A percentile compares a stretch with the other conserved stretches of the same genome.
These are phyloP conservation scores for Picochlorum sp. DNA, from an alignment of 139 green algal genomes.

Conservation along the genomic window DNA sequence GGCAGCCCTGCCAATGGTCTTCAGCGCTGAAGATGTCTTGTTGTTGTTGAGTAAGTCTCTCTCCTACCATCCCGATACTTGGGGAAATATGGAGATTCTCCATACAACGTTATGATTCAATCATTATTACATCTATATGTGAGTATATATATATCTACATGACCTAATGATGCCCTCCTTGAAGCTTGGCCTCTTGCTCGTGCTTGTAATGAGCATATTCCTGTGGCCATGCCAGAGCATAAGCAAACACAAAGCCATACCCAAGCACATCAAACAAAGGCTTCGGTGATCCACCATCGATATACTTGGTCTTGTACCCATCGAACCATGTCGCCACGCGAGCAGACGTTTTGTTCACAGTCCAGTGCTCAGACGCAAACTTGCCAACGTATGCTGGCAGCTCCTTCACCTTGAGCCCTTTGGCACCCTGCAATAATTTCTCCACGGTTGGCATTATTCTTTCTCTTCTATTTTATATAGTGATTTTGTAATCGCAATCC, in stretches of 20 bases:
- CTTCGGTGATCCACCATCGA: constrained; percentile 46
- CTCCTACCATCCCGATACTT: no score
- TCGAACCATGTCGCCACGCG: constrained; percentile 30
- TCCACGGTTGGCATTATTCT: not conserved
- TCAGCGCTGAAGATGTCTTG: no score
- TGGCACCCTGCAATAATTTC: constrained; percentile 23
- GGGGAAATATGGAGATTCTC: no score
- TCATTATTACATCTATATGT: no score
- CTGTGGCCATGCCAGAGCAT: constrained; percentile 41
- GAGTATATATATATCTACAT: no score
- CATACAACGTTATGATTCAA: no score
- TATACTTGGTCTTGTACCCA: constrained; percentile 44
- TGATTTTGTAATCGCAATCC: no score
- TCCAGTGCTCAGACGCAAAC: constrained; percentile 34
- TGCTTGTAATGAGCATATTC: constrained; percentile 46
- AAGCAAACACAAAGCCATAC: constrained; percentile 40
- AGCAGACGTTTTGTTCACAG: constrained; percentile 19
- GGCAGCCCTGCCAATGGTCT: no score
- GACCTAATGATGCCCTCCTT: constrained; percentile 23
- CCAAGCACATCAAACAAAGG: constrained; percentile 33
- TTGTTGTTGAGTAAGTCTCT: no score
- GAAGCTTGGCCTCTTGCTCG: constrained; percentile 45
- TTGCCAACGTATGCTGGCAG: constrained; percentile 32
- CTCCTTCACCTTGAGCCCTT: constrained; percentile 43
- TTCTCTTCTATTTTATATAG: no score